Evolutionary conservation across 1,284 basidiomycete species (phyloP), one percentile per base, ranked within the genome.

Genomic region (Heterobasidion irregulare): DNA sequence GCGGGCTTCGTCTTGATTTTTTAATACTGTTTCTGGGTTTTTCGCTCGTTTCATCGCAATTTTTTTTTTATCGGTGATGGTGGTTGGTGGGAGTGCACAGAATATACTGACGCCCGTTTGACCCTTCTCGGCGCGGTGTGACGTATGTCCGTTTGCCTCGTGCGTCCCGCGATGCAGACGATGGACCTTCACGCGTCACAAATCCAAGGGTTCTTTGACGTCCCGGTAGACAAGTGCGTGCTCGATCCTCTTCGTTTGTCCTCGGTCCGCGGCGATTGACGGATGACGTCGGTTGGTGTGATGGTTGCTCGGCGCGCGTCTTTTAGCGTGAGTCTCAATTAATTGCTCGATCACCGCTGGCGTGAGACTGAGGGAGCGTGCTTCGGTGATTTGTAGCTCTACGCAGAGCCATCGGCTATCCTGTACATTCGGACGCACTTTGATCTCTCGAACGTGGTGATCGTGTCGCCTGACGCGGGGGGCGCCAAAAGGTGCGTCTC

Each of bases 161-260:
- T 9, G 18, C 8, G n/a, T 6, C 10, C 18, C 12, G 48, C 15
- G 34, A 8, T 8, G 54, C 50, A 98, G 96, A 98, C 94, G 34
- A 99, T 96, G 94, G 95, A 97, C 73, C 75, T 98, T 64, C 94
- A 98, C 68, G 94, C 95, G 50, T 94, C 92, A n/a, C 95, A 97
- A 68, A 98, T 98, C 61, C 95, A 99, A 73, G 97, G 97, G 38
- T 99, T 99, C 79, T 99, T 99, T 71, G 96, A 99, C 71, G 96
- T 98, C n/a, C 97, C 97, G 15, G 96, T 99, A 59, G 96, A 99
- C 79, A 98, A 98, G 94, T 97, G 70, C 81, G 93, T 84, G 52
- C 12, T 41, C 38, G 12, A 41, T 10, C 56, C 34, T 8, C 56
- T 64, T 51, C 60, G 47, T 49, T 57, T 16, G 49, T 47, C 54